A percentile compares a stretch with the other conserved stretches of the same genome.
phyloP scores from a whole-genome alignment of 352 stramenopile species.

The Pythium vanterpoolii region DNA sequence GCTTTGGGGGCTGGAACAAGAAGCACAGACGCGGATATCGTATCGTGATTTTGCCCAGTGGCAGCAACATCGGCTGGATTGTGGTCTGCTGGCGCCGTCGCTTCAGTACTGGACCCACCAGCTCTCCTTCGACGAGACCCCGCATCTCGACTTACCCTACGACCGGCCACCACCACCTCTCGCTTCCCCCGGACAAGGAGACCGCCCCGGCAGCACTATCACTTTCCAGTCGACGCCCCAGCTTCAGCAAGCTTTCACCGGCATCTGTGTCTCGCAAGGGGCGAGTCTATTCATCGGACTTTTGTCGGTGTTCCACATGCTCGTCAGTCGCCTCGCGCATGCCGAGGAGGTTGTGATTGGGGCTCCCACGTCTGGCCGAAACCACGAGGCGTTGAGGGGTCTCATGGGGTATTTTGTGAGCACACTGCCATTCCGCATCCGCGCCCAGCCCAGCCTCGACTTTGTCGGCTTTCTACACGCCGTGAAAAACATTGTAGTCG shows the following conservation, averaged over 20 bases:
- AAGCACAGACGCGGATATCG: constrained; percentile 13
- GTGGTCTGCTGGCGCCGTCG: constrained; percentile 27
- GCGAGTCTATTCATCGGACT: constrained; percentile 48
- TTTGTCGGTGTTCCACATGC: constrained; percentile 42
- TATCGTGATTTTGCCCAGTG: constrained; percentile 53
- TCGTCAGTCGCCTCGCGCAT: constrained; percentile 36
- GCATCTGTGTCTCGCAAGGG: constrained; percentile 32
- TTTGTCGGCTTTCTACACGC: constrained; percentile 32
- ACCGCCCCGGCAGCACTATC: constrained; percentile 25
- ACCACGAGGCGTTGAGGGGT: constrained; percentile 22
- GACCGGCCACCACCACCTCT: constrained; percentile 17
- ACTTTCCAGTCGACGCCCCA: constrained; percentile 31
- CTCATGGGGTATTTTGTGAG: constrained; percentile 64
- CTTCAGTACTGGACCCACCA: constrained; percentile 50
- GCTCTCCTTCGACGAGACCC: constrained; percentile 19
- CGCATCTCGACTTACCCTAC: constrained; percentile 41
- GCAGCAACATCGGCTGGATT: constrained; percentile 37
- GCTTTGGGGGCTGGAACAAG: neutral
- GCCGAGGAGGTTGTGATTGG: constrained; percentile 50
- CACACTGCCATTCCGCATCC: constrained; percentile 47
- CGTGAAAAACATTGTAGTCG: constrained; percentile 43
- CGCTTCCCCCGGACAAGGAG: neutral
- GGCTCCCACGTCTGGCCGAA: constrained; percentile 33
- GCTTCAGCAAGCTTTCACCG: constrained; percentile 29
- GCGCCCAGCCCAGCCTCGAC: constrained; percentile 9